Evolutionary conservation across 768 basidiomycete species (phyloP), one percentile per base, ranked within the genome.

Genomic region (Trichaptum fuscoviolaceum): DNA sequence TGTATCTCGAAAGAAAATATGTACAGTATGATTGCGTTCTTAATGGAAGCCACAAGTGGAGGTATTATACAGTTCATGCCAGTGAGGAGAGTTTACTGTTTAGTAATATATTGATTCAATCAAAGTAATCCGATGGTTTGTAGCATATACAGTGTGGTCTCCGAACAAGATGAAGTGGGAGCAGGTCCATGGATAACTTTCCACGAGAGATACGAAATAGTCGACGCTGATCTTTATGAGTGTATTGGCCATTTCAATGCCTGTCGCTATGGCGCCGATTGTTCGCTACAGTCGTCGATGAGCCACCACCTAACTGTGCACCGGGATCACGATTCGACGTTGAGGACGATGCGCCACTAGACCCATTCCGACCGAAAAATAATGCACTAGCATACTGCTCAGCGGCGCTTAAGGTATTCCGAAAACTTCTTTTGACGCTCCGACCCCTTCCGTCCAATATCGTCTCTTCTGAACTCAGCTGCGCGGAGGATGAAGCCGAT

Each of bases 381-480:
- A 90, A 82, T 6, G 85, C 81, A 67, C 80, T 85, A 5, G 88
- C 86, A 72, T 88, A 88, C 65, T 88, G 85, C 71, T 91, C 90
- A 12, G 91, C 90, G 36, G 84, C 87, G 65, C 81, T 85, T 59
- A 92, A 75, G 17, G 89, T 90, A 66, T 83, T 90, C 62, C 90
- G 83, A 63, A 91, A 70, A 69, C 84, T 87, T 68, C 86, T 80
- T 74, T 84, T 89, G 42, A 87, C 86, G 70, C 83, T 87, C 69
- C 88, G 77, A 27, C 86, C 87, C 66, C 86, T 77, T 57, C 74
- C 79, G 67, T 83, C 86, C 35, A 65, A 67, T n/a, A 63, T 24
- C 58, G 59, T 57, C 20, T 25, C 52, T 10, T 26, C n/a, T 9
- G 36, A 26, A 8, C 10, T 52, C 65, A 23, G 24, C 35, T 17